Evolutionary conservation across 2,329 filamentous ascomycete genomes (phyloP).

Genomic region (Paraphaeosphaeria sporulosa): DNA sequence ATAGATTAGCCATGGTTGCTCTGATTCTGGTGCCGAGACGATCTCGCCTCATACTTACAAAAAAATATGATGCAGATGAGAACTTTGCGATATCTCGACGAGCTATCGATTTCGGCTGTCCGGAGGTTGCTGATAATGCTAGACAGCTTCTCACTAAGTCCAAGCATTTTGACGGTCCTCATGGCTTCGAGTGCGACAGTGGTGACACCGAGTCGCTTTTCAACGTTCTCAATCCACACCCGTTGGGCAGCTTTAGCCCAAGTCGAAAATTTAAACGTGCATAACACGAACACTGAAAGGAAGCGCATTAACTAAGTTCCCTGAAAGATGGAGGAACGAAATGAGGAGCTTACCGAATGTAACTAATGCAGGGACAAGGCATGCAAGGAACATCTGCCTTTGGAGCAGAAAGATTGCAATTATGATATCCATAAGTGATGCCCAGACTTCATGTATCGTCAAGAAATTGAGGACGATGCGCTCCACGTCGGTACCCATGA

Average conservation of each 20-base stretch:
- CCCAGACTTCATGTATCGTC: conserved; percentile 22
- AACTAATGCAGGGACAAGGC: conserved; percentile 16
- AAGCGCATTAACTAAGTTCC: conserved; percentile 1
- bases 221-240: conserved; percentile 17
- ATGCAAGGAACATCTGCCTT: conserved; percentile 18
- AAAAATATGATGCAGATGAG: conserved; percentile 17
- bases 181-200: conserved; percentile 15
- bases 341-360: conserved; percentile 12
- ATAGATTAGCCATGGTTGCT: conserved; percentile 6
- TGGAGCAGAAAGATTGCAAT: conserved; percentile 20
- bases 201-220: conserved; percentile 17
- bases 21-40: not conserved
- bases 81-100: conserved; percentile 17
- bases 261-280: conserved; percentile 15
- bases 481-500: conserved; percentile 24
- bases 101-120: conserved; percentile 16
- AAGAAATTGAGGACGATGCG: conserved; percentile 18
- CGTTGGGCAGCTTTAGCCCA: conserved; percentile 16
- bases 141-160: conserved; percentile 15
- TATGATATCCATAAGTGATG: conserved; percentile 16
- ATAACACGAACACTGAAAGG: conserved; percentile 15
- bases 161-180: conserved; percentile 19
- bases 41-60: conserved; percentile 9
- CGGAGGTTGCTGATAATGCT: conserved; percentile 18
- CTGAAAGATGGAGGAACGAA: conserved; percentile 10